Percentiles rank a stretch among this genome's conserved stretches.
Conservation (phyloP, 2,329 filamentous ascomycete genomes). For the Colletotrichum navitas region DNA sequence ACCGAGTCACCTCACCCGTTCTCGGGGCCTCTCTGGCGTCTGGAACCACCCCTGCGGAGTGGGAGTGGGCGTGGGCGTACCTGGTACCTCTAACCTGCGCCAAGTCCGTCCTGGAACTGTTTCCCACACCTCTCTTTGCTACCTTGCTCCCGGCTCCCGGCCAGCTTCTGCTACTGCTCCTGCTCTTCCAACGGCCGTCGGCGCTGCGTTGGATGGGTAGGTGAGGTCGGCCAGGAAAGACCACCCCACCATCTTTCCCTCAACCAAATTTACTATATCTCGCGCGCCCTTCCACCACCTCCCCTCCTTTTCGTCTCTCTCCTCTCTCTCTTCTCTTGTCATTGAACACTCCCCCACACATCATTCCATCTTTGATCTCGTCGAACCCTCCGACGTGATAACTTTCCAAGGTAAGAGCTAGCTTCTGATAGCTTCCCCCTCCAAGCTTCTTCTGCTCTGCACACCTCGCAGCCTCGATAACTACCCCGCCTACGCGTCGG, state of each 20-base stretch:
- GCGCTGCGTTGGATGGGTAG: slow-evolving; percentile 16
- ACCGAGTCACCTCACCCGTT: slow-evolving; percentile 20
- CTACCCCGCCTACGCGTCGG: slow-evolving; percentile 26
- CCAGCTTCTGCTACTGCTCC: neutral
- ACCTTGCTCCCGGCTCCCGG: slow-evolving; percentile 9
- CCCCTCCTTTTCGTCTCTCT: slow-evolving; percentile 9
- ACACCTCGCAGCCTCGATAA: slow-evolving; percentile 8
- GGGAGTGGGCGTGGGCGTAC: slow-evolving; percentile 18
- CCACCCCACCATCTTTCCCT: slow-evolving; percentile 48
- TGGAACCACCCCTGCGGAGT: slow-evolving; percentile 26
- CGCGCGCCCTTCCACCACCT: slow-evolving; percentile 34
- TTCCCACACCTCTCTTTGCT: slow-evolving; percentile 2
- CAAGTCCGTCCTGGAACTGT: slow-evolving; percentile 16
- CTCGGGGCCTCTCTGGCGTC: slow-evolving; percentile 8
- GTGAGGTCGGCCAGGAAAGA: slow-evolving; percentile 29
- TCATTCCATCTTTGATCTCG: slow-evolving; percentile 22
- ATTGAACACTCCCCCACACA: slow-evolving; percentile 30
- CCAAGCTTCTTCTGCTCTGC: slow-evolving; percentile 1
- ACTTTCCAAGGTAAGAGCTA: slow-evolving; percentile 21
- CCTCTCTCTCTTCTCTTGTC: slow-evolving; percentile 23
- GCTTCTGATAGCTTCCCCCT: slow-evolving; percentile 20
- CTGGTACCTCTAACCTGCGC: slow-evolving; percentile 37
- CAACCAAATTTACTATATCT: slow-evolving; percentile 44
- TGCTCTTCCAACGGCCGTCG: slow-evolving; percentile 9
- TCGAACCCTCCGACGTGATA: slow-evolving; percentile 33